Evolutionary conservation across 805 yeast genomes (phyloP), one percentile per base, ranked within the genome.

Genomic region (Maudiozyma pseudohumilis): DNA sequence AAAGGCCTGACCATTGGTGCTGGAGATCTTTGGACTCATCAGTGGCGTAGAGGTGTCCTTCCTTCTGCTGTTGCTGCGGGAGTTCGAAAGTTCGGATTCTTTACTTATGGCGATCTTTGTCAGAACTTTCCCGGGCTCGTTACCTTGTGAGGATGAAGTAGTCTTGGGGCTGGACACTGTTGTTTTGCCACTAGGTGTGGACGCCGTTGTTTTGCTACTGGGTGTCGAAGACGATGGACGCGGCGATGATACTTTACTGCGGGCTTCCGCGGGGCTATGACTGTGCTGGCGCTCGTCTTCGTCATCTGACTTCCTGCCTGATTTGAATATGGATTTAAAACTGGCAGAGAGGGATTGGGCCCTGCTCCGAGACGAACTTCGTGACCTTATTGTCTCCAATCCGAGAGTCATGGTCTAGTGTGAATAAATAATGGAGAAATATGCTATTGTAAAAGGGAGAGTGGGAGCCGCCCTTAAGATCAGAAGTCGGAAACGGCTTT

Each of bases 341-440:
- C 59, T 53, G 29, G 44, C 50, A 6, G 60, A 50, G 5, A 55
- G 29, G 1, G 59, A 53, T 29, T 50, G 49, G 3, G 48, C 39
- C 29, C 57, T 47, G n/a, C 45, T 39, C 11, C 47, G 29, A 17
- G 45, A 42, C 3, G 40, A 17, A 31, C 21, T 21, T n/a, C 42
- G 36, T 9, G 42, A 28, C 18, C 31, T 28, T 16, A 18, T 28
- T 28, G 20, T 28, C 18, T 28, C 31, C 18, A 16, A 15, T 8
- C 31, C 16, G 16, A 28, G 18, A 5, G 31, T 28, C 31, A 28
- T 28, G 17, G 26, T 23, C 9, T 9, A 23, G 15, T 26, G 15
- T 13, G 15, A 26, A 26, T 26, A 17, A 26, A 26, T 26, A 26
- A 26, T 13, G 16, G 11, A 23, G 9, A 23, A 23, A 23, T 23